Evolutionary conservation across 2,329 filamentous ascomycete species (phyloP).

Genomic region (Colletotrichum neosansevieriae): DNA sequence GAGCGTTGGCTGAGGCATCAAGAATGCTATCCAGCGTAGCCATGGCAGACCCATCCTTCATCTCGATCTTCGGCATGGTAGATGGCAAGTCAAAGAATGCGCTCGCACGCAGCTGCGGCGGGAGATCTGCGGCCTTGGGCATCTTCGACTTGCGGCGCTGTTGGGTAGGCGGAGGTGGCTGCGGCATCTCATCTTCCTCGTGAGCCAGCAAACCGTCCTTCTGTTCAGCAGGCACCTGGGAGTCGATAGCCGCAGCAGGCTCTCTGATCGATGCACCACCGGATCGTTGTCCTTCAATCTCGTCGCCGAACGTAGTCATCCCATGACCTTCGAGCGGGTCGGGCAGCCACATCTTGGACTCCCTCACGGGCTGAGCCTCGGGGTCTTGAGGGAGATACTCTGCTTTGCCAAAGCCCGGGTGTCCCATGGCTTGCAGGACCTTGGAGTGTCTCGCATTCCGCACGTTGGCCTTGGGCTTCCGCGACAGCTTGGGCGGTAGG

Average conservation of each 20-base stretch:
- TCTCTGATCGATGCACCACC: constrained; percentile 22
- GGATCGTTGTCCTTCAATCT: not conserved
- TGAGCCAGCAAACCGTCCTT: constrained; percentile 1
- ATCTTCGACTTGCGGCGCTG: constrained; percentile 51
- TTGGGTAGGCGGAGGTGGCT: constrained; percentile 26
- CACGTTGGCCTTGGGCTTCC: constrained; percentile 72
- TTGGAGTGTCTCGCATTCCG: constrained; percentile 81
- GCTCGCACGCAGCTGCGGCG: constrained; percentile 89
- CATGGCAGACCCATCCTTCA: constrained; percentile 85
- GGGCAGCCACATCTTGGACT: constrained; percentile 60
- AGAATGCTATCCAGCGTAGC: constrained; percentile 91
- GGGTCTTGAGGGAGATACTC: constrained; percentile 50
- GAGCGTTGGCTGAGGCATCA: constrained; percentile 87
- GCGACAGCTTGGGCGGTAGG: constrained; percentile 87
- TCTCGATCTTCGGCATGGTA: constrained; percentile 62
- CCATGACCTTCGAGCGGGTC: constrained; percentile 54
- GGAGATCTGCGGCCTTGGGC: constrained; percentile 60
- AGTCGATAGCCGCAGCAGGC: constrained; percentile 5
- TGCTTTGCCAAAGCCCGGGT: constrained; percentile 35
- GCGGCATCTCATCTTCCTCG: constrained; percentile 18
- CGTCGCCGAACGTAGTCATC: constrained; percentile 13
- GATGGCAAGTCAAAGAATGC: constrained; percentile 85
- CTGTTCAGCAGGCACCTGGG: constrained; percentile 10
- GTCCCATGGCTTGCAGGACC: constrained; percentile 71
- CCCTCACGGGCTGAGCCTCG: constrained; percentile 42